These are phyloP conservation scores for Penicillium paradoxum DNA, from an alignment of 495 filamentous ascomycete genomes.

Conservation along the genomic window DNA sequence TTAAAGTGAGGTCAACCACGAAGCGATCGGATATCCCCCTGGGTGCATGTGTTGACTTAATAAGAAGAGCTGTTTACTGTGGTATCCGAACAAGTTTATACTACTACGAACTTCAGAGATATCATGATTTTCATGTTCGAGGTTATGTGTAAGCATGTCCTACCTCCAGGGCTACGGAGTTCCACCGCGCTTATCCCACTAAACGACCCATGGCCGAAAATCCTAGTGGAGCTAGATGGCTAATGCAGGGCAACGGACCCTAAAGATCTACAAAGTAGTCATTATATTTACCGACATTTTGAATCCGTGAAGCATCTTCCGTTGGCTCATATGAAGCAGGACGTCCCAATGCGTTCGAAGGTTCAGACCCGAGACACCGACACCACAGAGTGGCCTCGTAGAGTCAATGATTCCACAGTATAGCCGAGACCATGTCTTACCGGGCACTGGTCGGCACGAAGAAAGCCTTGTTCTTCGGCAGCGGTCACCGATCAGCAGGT, in stretches of 20 bases:
- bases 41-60: too few relatives aligned
- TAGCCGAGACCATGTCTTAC: background rate
- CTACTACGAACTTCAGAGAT: too few relatives aligned
- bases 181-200: background rate
- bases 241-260: background rate
- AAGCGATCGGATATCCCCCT: too few relatives aligned
- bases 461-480: background rate
- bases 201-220: background rate
- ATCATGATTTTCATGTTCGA: too few relatives aligned
- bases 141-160: too few relatives aligned
- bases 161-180: too few relatives aligned
- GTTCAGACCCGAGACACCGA: background rate
- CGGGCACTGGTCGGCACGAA: background rate
- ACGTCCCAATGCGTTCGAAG: background rate
- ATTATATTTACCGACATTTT: background rate
- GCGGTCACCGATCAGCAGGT: conserved; percentile 11
- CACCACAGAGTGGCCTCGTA: background rate
- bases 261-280: background rate
- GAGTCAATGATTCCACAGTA: background rate
- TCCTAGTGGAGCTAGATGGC: background rate
- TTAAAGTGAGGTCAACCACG: too few relatives aligned
- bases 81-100: too few relatives aligned
- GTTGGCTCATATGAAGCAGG: background rate
- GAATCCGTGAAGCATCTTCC: background rate
- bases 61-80: too few relatives aligned